Conservation (phyloP, 2,329 filamentous ascomycete genomes). For the Stachybotrys elegans region DNA sequence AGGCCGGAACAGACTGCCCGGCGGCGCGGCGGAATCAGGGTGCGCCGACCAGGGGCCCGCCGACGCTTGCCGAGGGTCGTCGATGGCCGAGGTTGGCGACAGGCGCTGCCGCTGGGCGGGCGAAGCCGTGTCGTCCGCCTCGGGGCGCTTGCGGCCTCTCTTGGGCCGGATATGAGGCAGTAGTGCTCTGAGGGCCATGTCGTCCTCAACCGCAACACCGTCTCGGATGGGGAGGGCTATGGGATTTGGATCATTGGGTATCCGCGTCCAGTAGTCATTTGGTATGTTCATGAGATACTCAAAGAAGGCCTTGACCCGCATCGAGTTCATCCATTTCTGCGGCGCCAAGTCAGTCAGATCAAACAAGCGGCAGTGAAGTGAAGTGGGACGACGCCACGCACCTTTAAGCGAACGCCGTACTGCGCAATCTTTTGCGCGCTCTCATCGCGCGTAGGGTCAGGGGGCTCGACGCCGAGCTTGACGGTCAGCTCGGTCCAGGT, state of each 20-base stretch:
- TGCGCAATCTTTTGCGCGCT: conserved; percentile 93
- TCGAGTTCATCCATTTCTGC: conserved; percentile 92
- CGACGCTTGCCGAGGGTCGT: conserved; percentile 24
- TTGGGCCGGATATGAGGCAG: conserved; percentile 69
- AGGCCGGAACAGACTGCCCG: neutral
- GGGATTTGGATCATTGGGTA: conserved; percentile 61
- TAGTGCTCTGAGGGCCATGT: conserved; percentile 79
- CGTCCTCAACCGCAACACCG: conserved; percentile 79
- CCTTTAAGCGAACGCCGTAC: conserved; percentile 88
- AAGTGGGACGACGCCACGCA: conserved; percentile 29
- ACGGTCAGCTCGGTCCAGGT: conserved; percentile 88
- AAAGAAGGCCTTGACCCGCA: conserved; percentile 94
- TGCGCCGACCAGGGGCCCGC: conserved; percentile 46
- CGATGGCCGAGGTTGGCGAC: conserved; percentile 43
- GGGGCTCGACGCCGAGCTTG: conserved; percentile 82
- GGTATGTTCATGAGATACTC: conserved; percentile 77
- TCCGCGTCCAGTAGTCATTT: conserved; percentile 74
- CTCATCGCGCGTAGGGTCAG: conserved; percentile 75
- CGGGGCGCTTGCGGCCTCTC: conserved; percentile 57
- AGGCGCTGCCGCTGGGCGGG: conserved; percentile 58
- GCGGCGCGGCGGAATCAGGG: conserved; percentile 28
- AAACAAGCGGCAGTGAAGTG: conserved; percentile 2
- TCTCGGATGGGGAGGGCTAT: conserved; percentile 65
- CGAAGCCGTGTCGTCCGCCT: conserved; percentile 50
- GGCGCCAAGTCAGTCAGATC: neutral